phyloP scores from a whole-genome alignment of 139 green algal genomes.

The Marvania coccoides region DNA sequence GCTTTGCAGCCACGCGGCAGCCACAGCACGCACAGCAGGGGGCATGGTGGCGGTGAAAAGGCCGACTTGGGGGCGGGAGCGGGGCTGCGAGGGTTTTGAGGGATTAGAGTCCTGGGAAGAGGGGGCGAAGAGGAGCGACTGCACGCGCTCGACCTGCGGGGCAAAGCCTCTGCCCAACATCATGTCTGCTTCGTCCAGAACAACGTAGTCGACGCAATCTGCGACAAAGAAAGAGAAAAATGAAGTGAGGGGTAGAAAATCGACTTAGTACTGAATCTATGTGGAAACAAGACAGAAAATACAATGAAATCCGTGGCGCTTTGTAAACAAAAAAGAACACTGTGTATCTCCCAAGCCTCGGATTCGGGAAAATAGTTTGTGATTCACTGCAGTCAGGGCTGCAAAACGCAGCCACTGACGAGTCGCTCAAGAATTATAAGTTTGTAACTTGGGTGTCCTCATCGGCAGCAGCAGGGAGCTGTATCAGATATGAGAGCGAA shows the following conservation, averaged over 20 bases:
- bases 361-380: conserved; percentile 26
- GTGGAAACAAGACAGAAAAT: neutral
- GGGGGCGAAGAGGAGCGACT: conserved; percentile 33
- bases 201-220: conserved; percentile 35
- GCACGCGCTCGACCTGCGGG: conserved; percentile 62
- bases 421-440: too few species aligned
- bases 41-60: conserved; percentile 83
- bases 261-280: neutral
- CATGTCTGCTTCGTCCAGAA: conserved; percentile 86
- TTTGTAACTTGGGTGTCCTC: too few species aligned
- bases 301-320: too few species aligned
- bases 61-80: conserved; percentile 49
- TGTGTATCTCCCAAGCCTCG: neutral
- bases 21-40: conserved; percentile 30
- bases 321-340: neutral
- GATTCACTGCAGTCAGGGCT: conserved; percentile 5
- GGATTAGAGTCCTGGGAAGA: neutral
- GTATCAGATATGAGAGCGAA: too few species aligned
- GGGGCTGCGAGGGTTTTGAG: neutral
- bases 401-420: neutral
- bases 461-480: too few species aligned
- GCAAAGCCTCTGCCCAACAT: conserved; percentile 77
- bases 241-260: neutral
- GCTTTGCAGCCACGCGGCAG: conserved; percentile 45
- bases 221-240: conserved; percentile 1